These are phyloP conservation scores for Melocanna baccifera DNA, from an alignment of 176 grass and related monocot genomes.

Conservation along the genomic window DNA sequence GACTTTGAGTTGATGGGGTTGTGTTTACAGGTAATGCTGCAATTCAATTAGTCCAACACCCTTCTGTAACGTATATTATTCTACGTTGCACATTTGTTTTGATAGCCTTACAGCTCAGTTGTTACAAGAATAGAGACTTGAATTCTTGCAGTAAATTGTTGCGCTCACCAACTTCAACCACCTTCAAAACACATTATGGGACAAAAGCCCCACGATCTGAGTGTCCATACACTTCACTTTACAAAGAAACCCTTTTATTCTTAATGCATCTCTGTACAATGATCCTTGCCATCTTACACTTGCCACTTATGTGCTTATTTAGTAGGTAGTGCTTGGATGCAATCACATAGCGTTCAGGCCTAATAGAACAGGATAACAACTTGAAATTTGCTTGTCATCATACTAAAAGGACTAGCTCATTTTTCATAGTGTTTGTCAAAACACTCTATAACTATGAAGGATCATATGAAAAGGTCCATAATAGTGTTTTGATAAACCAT, in stretches of 20 bases:
- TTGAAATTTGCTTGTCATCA: not conserved
- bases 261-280: not conserved
- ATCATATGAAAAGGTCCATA: too few species aligned
- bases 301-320: not conserved
- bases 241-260: not conserved
- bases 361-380: not conserved
- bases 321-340: not conserved
- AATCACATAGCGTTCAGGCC: not conserved
- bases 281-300: not conserved
- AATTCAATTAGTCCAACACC: not conserved
- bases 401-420: not conserved
- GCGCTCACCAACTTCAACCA: not conserved
- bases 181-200: not conserved
- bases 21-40: not conserved
- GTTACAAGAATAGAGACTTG: not conserved
- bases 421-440: not conserved
- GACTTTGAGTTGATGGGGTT: not conserved
- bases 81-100: not conserved
- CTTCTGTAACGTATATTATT: not conserved
- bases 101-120: not conserved
- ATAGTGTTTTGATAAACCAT: too few species aligned
- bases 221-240: not conserved
- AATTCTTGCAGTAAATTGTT: not conserved
- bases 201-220: not conserved
- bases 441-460: not conserved